These are phyloP conservation scores for Hypomontagnella monticulosa DNA, from an alignment of 495 filamentous ascomycete species.

Conservation along the genomic window DNA sequence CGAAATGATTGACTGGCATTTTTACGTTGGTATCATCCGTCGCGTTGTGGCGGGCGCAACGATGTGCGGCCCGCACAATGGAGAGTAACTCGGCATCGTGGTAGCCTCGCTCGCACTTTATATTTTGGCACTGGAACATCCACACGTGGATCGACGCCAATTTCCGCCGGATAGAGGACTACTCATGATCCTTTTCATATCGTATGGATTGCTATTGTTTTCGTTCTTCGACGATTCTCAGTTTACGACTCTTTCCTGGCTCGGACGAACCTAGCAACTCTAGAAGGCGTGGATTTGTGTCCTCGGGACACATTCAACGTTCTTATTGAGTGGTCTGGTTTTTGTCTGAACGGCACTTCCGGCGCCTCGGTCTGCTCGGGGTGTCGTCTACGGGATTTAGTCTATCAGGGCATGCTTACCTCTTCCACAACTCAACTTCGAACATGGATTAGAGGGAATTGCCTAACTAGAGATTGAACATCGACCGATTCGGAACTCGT, in stretches of 20 bases:
- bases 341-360: conserved; percentile 50
- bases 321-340: conserved; percentile 17
- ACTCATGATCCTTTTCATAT: conserved; percentile 46
- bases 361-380: conserved; percentile 33
- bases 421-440: not conserved
- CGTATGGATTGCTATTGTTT: conserved; percentile 50
- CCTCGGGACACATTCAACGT: conserved; percentile 29
- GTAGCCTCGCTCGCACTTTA: conserved; percentile 35
- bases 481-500: conserved; percentile 10
- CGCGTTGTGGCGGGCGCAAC: conserved; percentile 39
- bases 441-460: conserved; percentile 9
- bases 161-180: conserved; percentile 36
- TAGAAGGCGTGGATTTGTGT: conserved; percentile 38
- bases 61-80: conserved; percentile 34
- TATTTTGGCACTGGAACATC: conserved; percentile 36
- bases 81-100: conserved; percentile 38
- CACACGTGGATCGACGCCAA: conserved; percentile 39
- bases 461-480: conserved; percentile 36
- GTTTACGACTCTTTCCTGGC: conserved; percentile 49
- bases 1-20: conserved; percentile 65
- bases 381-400: conserved; percentile 41
- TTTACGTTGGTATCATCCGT: conserved; percentile 31
- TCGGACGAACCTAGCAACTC: conserved; percentile 37
- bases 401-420: conserved; percentile 36
- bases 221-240: conserved; percentile 50